Conservation (phyloP, 2,329 filamentous ascomycete genomes). For the Cercospora zeina region DNA sequence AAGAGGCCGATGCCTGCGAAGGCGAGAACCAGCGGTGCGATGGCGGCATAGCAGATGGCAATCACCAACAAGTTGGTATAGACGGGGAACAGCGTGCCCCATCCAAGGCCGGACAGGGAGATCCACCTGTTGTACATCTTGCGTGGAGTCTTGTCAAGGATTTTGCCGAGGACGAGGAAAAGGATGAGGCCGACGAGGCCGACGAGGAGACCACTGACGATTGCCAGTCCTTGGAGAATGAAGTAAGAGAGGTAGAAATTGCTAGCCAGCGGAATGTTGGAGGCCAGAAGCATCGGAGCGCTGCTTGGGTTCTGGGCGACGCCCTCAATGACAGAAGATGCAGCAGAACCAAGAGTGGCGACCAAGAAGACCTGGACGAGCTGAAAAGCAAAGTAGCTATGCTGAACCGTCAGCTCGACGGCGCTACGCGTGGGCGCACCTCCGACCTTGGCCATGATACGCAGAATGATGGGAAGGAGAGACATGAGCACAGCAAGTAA, state of each 20-base stretch:
- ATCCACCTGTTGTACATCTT: conserved; percentile 79
- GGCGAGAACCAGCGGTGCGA: conserved; percentile 79
- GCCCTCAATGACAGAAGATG: conserved; percentile 68
- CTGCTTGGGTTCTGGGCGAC: conserved; percentile 59
- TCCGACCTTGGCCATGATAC: conserved; percentile 73
- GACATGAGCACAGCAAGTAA: conserved; percentile 82
- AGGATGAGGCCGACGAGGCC: conserved; percentile 73
- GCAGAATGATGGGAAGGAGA: conserved; percentile 77
- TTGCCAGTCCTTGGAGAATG: conserved; percentile 81
- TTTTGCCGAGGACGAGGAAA: conserved; percentile 70
- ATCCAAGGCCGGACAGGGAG: conserved; percentile 69
- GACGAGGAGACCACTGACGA: conserved; percentile 72
- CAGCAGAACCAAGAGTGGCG: conserved; percentile 77
- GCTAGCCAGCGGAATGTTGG: conserved; percentile 69
- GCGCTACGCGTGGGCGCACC: conserved; percentile 78
- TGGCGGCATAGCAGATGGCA: conserved; percentile 83
- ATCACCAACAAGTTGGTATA: conserved; percentile 72
- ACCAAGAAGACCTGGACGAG: conserved; percentile 91
- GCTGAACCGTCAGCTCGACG: conserved; percentile 86
- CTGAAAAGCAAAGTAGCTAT: conserved; percentile 87
- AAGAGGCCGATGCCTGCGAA: conserved; percentile 78
- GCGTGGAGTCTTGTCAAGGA: conserved; percentile 75
- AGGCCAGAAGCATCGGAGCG: conserved; percentile 37
- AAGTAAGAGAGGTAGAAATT: conserved; percentile 98
- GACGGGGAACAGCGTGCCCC: conserved; percentile 79